A percentile compares a stretch with the other conserved stretches of the same genome.
phyloP scores from a whole-genome alignment of 768 basidiomycete species.

The Suillus plorans region DNA sequence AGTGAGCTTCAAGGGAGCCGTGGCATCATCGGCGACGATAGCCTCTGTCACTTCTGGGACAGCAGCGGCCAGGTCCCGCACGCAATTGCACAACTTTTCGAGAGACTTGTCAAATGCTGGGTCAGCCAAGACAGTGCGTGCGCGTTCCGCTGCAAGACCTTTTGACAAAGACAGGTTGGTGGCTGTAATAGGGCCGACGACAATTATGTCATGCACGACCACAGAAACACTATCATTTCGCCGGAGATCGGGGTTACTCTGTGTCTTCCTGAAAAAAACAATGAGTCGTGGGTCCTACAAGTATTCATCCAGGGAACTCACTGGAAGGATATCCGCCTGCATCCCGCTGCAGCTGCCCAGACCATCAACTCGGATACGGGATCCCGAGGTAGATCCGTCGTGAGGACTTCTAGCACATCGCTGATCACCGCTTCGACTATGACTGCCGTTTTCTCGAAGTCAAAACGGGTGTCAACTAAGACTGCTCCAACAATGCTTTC shows the following conservation, averaged over 20 bases:
- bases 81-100: conserved; percentile 42
- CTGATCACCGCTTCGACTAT: conserved; percentile 65
- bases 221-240: conserved; percentile 55
- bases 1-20: conserved; percentile 23
- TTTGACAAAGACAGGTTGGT: conserved; percentile 61
- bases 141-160: conserved; percentile 64
- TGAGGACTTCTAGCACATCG: conserved; percentile 61
- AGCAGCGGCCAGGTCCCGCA: conserved; percentile 10
- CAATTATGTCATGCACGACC: conserved; percentile 52
- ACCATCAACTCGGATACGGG: conserved; percentile 72
- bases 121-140: conserved; percentile 53
- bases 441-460: conserved; percentile 64
- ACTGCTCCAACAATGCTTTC: conserved; percentile 86
- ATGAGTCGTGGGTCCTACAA: background rate
- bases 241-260: conserved; percentile 42
- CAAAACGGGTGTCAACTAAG: conserved; percentile 74
- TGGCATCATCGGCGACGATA: conserved; percentile 16
- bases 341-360: conserved; percentile 62
- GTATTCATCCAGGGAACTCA: conserved; percentile 26
- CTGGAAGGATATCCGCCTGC: conserved; percentile 49
- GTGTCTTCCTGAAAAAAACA: conserved; percentile 35
- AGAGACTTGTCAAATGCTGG: conserved; percentile 44
- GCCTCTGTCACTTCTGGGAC: conserved; percentile 16
- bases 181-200: conserved; percentile 64
- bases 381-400: conserved; percentile 61